Conservation (phyloP, 2,329 filamentous ascomycete species). For the Hymenoscyphus albidus region DNA sequence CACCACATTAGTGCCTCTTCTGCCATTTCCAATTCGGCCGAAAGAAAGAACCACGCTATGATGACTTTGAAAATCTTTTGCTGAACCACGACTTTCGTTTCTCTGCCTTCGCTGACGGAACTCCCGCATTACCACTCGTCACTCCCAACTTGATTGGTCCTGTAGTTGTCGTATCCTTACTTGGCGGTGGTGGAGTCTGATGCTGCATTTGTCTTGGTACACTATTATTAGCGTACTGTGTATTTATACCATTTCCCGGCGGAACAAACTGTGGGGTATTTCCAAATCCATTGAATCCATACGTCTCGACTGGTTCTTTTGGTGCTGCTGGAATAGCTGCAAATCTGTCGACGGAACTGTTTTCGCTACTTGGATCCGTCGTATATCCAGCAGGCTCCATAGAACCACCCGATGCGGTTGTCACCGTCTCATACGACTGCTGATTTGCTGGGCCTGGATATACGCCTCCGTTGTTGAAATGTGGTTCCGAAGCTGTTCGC, state of each 20-base stretch:
- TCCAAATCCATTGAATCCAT: slow-evolving; percentile 53
- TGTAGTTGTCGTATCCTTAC: slow-evolving; percentile 21
- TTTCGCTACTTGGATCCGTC: slow-evolving; percentile 85
- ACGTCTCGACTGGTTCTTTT: slow-evolving; percentile 56
- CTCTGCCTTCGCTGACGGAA: slow-evolving; percentile 40
- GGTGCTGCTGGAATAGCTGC: slow-evolving; percentile 44
- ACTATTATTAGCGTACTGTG: slow-evolving; percentile 29
- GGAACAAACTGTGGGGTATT: slow-evolving; percentile 38
- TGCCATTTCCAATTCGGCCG: neutral
- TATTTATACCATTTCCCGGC: slow-evolving; percentile 35
- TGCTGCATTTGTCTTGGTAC: slow-evolving; percentile 16
- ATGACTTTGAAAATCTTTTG: slow-evolving; percentile 67
- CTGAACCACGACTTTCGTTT: slow-evolving; percentile 92
- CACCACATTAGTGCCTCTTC: slow-evolving; percentile 7
- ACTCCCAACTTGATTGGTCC: slow-evolving; percentile 33
- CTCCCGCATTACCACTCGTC: slow-evolving; percentile 20
- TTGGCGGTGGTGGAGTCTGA: slow-evolving; percentile 22
- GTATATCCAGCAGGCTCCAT: slow-evolving; percentile 74
- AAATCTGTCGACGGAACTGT: slow-evolving; percentile 80
- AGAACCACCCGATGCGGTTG: slow-evolving; percentile 68
- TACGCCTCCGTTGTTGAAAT: slow-evolving; percentile 30
- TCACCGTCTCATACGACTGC: slow-evolving; percentile 77
- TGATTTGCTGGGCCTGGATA: slow-evolving; percentile 32
- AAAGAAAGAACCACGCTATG: slow-evolving; percentile 6
- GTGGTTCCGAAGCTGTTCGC: slow-evolving; percentile 33